phyloP scores from a whole-genome alignment of 169 alveolate genomes.

The Cryptosporidium sp. region DNA sequence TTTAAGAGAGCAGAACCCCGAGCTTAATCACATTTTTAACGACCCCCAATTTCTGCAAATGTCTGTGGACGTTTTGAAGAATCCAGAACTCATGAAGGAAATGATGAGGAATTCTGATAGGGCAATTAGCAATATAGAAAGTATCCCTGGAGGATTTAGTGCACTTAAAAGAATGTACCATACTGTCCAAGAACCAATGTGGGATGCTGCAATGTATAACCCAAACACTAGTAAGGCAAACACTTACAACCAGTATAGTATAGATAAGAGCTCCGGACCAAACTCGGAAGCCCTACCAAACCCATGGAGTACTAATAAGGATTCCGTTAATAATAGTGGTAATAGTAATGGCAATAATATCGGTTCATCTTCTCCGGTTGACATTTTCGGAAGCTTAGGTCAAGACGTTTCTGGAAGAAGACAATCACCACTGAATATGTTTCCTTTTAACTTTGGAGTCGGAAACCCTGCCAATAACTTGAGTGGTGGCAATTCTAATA shows the following conservation, averaged over 20 bases:
- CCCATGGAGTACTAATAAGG: constrained; percentile 52
- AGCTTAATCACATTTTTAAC: constrained; percentile 77
- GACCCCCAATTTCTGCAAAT: constrained; percentile 82
- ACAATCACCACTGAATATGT: not conserved
- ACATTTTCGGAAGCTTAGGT: not conserved
- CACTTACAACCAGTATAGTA: constrained; percentile 21
- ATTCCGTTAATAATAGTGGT: not conserved
- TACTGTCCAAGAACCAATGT: constrained; percentile 82
- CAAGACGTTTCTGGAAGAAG: not conserved
- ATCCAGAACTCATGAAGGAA: constrained; percentile 81
- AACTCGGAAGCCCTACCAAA: constrained; percentile 75
- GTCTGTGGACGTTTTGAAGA: constrained; percentile 76
- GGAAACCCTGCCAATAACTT: not conserved
- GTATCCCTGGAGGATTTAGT: constrained; percentile 83
- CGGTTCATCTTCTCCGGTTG: not conserved
- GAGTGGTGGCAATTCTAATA: not conserved
- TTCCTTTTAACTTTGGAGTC: constrained; percentile 9
- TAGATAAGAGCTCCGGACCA: constrained; percentile 75
- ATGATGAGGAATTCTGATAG: constrained; percentile 82
- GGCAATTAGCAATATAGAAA: constrained; percentile 81
- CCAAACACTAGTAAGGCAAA: not conserved
- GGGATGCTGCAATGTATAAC: constrained; percentile 78
- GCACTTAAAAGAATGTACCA: constrained; percentile 80
- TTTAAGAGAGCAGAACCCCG: constrained; percentile 81
- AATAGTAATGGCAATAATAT: not conserved